These are phyloP conservation scores for Austroboletus olivaceoglutinosus DNA, from an alignment of 1,284 basidiomycete genomes.

Conservation along the genomic window DNA sequence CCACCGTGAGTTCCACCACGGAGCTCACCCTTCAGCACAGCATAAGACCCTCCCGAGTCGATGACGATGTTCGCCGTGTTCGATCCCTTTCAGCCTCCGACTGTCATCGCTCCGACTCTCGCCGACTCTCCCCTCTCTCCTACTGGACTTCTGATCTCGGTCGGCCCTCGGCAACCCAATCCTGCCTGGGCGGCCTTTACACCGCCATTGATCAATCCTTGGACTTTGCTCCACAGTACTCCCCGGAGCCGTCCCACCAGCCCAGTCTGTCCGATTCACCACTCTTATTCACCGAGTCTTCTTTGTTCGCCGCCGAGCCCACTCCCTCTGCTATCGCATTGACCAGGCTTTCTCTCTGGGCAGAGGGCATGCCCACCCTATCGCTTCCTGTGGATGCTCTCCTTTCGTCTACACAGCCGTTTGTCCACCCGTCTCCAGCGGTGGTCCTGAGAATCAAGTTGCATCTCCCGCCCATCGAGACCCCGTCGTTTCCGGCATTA, in stretches of 20 bases:
- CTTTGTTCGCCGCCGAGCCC: slow-evolving; percentile 31
- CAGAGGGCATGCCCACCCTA: slow-evolving; percentile 65
- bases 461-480: slow-evolving; percentile 49
- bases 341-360: slow-evolving; percentile 46
- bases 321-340: slow-evolving; percentile 19
- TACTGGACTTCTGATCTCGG: slow-evolving; percentile 29
- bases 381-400: slow-evolving; percentile 39
- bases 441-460: slow-evolving; percentile 49
- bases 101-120: slow-evolving; percentile 25
- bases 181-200: slow-evolving; percentile 29
- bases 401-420: slow-evolving; percentile 31
- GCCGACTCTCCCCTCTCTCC: slow-evolving; percentile 34
- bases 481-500: slow-evolving; percentile 45
- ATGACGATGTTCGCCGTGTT: slow-evolving; percentile 32
- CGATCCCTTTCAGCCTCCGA: slow-evolving; percentile 34
- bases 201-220: slow-evolving; percentile 25
- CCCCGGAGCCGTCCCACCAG: slow-evolving; percentile 32
- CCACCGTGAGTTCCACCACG: slow-evolving; percentile 19
- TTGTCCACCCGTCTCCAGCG: slow-evolving; percentile 21
- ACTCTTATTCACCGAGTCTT: slow-evolving; percentile 31
- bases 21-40: slow-evolving; percentile 28
- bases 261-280: slow-evolving; percentile 32
- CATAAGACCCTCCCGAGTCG: slow-evolving; percentile 20
- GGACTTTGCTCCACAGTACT: slow-evolving; percentile 22
- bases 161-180: slow-evolving; percentile 28